Conservation (phyloP, 257 asterid species). For the Solanum corneliomulleri region DNA sequence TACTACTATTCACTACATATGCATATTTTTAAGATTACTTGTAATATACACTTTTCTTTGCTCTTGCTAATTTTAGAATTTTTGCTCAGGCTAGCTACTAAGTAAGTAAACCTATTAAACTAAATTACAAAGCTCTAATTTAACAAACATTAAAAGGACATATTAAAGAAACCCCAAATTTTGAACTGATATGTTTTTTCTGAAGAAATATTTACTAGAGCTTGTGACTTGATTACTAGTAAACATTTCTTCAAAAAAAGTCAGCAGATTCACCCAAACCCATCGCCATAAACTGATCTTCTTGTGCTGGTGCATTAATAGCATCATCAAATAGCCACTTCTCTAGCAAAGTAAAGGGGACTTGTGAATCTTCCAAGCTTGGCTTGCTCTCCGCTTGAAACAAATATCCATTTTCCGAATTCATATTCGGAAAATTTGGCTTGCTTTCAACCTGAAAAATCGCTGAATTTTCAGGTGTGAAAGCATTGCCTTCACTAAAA, state of each 20-base stretch:
- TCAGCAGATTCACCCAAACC: background rate
- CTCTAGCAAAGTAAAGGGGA: slow-evolving; percentile 41
- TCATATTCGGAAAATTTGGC: background rate
- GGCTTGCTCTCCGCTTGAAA: background rate
- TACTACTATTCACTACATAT: background rate
- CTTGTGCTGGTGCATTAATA: slow-evolving; percentile 1
- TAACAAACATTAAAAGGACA: background rate
- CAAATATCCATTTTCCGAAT: background rate
- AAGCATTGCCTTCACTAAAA: background rate
- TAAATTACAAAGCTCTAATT: background rate
- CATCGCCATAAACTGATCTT: background rate
- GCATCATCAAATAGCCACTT: slow-evolving; percentile 56
- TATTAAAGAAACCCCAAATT: background rate
- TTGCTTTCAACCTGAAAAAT: slow-evolving; percentile 1
- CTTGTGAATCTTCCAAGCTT: slow-evolving; percentile 18
- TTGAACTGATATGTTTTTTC: background rate
- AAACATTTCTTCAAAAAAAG: background rate
- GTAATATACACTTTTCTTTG: background rate
- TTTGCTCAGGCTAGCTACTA: background rate
- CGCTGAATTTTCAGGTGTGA: background rate
- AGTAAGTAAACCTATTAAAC: background rate
- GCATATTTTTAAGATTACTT: background rate
- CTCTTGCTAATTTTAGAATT: background rate
- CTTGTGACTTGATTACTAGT: background rate
- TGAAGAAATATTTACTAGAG: background rate